These are phyloP conservation scores for Sordaria brevicollis DNA, from an alignment of 495 filamentous ascomycete genomes.

Conservation along the genomic window DNA sequence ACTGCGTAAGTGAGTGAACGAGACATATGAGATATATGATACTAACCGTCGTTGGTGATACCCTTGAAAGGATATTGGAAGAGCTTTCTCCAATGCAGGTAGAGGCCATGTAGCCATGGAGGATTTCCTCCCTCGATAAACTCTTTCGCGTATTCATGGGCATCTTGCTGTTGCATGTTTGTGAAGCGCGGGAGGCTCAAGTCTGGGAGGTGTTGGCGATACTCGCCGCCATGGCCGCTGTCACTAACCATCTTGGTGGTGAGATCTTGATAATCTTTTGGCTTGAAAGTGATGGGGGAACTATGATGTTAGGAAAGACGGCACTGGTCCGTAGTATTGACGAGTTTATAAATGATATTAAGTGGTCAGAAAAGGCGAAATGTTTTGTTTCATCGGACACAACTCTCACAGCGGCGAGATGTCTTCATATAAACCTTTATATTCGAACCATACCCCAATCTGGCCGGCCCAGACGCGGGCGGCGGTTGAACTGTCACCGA, in stretches of 20 bases:
- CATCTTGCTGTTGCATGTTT: conserved; percentile 50
- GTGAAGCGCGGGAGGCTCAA: conserved; percentile 50
- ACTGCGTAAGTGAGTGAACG: not conserved
- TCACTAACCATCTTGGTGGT: not conserved
- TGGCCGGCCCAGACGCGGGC: not conserved
- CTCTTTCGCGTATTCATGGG: conserved; percentile 50
- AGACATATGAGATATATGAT: not conserved
- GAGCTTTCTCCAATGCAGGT: conserved; percentile 55
- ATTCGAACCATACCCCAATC: not conserved
- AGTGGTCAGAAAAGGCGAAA: not conserved
- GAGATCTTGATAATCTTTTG: not conserved
- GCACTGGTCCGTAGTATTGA: not conserved
- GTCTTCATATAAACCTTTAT: not conserved
- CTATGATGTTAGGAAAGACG: not conserved
- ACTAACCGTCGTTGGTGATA: conserved; percentile 55
- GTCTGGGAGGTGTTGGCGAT: conserved; percentile 46
- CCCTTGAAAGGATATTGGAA: conserved; percentile 61
- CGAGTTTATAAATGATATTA: not conserved
- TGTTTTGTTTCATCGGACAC: not conserved
- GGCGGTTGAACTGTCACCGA: not conserved
- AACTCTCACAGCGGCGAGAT: not conserved
- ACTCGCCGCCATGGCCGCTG: conserved; percentile 7
- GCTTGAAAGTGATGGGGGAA: not conserved
- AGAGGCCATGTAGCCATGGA: conserved; percentile 59
- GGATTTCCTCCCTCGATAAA: conserved; percentile 50